phyloP scores from a whole-genome alignment of 768 basidiomycete species.

The Termitomyces eurrhizus region DNA sequence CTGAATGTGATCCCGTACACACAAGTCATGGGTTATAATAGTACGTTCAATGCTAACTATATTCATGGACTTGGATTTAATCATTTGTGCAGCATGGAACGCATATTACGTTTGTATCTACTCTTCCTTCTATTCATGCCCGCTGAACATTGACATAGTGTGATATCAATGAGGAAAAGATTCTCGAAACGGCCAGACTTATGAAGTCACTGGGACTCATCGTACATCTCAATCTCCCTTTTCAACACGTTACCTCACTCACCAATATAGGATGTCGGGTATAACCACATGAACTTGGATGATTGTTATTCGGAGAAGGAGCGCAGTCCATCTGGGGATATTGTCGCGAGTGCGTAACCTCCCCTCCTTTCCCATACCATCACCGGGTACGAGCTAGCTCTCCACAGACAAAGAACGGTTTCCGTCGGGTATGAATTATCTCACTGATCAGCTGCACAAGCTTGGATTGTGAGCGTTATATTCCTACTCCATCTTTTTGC shows the following conservation, averaged over 20 bases:
- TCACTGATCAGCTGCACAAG: constrained; percentile 53
- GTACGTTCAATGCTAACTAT: constrained; percentile 30
- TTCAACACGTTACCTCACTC: not conserved
- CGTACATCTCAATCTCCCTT: constrained; percentile 24
- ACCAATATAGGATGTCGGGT: constrained; percentile 47
- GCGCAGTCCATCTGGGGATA: constrained; percentile 45
- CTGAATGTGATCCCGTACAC: not conserved
- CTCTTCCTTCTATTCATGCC: not conserved
- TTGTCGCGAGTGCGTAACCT: constrained; percentile 43
- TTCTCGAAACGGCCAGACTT: constrained; percentile 45
- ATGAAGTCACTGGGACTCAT: constrained; percentile 46
- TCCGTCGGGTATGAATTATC: constrained; percentile 50
- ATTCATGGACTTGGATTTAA: not conserved
- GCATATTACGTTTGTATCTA: constrained; percentile 50
- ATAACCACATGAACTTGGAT: constrained; percentile 59
- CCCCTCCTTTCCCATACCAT: not conserved
- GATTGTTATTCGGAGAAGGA: constrained; percentile 64
- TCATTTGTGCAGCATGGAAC: constrained; percentile 52
- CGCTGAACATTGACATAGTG: constrained; percentile 35
- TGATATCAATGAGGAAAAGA: constrained; percentile 51
- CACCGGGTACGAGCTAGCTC: not conserved
- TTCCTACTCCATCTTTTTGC: not conserved
- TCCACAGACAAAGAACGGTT: constrained; percentile 34
- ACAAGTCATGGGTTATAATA: constrained; percentile 62
- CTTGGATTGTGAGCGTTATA: constrained; percentile 46